Conservation (phyloP, 495 filamentous ascomycete species). For the Physcia stellaris region DNA sequence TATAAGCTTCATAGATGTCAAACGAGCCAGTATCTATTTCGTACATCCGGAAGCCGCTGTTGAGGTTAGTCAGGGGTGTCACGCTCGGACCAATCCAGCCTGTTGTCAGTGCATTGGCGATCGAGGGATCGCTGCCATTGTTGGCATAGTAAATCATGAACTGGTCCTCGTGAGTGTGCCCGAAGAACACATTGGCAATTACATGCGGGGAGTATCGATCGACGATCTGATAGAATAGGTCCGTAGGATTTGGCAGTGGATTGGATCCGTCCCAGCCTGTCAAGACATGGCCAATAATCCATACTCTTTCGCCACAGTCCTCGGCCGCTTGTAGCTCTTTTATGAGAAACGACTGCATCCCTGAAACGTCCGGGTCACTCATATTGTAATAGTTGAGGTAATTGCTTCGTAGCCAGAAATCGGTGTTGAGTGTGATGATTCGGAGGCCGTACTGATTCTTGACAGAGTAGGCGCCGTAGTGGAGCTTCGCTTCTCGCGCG, state of each 20-base stretch:
- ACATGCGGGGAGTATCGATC: conserved; percentile 42
- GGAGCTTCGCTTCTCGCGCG: conserved; percentile 28
- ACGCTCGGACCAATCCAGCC: conserved; percentile 40
- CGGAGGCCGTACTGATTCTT: conserved; percentile 33
- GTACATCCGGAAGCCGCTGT: conserved; percentile 41
- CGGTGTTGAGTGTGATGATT: conserved; percentile 39
- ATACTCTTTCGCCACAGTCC: conserved; percentile 35
- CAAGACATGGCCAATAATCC: conserved; percentile 41
- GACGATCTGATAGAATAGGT: conserved; percentile 43
- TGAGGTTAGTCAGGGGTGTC: conserved; percentile 40
- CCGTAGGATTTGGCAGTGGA: conserved; percentile 33
- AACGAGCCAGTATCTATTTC: conserved; percentile 41
- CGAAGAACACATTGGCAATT: conserved; percentile 42
- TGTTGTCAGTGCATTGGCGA: conserved; percentile 26
- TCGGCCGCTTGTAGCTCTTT: conserved; percentile 38
- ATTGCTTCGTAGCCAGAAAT: conserved; percentile 24
- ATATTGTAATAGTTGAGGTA: conserved; percentile 32
- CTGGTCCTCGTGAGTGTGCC: conserved; percentile 43
- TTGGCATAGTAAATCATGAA: conserved; percentile 38
- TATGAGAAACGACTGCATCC: conserved; percentile 36
- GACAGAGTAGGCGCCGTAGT: conserved; percentile 39
- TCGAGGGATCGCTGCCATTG: conserved; percentile 29
- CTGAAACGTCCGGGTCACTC: conserved; percentile 34
- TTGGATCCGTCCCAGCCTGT: conserved; percentile 38
- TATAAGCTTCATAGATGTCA: conserved; percentile 38